Base-by-base conservation (phyloP, 106 monocot species). In the Apostasia ramifera region DNA sequence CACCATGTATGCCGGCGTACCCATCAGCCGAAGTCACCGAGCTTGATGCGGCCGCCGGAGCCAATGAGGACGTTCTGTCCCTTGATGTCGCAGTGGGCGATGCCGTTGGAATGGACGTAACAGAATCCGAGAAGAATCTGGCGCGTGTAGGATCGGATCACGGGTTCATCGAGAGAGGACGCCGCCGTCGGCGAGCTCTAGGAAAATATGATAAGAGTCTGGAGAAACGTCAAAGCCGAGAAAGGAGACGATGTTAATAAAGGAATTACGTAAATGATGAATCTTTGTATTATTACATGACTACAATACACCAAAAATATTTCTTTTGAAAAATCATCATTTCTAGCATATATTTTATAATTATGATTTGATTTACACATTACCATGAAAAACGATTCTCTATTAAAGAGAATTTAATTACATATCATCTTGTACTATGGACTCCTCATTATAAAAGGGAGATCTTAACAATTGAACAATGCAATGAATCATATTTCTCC, bases 71-170 rank as follows among this genome's bases (percentile, higher is more conserved):
- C 76, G 71, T 86, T 86, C 65, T 66, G 55, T 8, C 77, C 56
- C 81, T 84, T 88, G 52, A 88, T 40, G 57, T 88, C 87, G 63
- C 87, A 73, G 66, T 88, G 87, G 8, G 66, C 81, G 56, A 81
- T 11, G 0, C 81, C 71, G 13, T 1, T 12, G 13, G 44, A 51
- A 65, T 88, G 83, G 14, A 88, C 59, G 69, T 84, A 70, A 3
- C 14, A 67, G 43, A 84, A 63, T 2, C 83, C 83, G 47, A 66
- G 63, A 10, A 79, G 62, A 26, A 83, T 57, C 40, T 79, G 75
- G 51, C 2, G 26, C 0, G 52, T 50, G 37, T 47, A 50, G 55
- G 53, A 42, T 63, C 75, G 70, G 45, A 79, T 47, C 5, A 11
- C 53, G 2, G 40, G 13, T 57, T 83, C 83, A 2, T 67, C 72